Evolutionary conservation across 768 basidiomycete species (phyloP).

Genomic region (Suillus lakei): DNA sequence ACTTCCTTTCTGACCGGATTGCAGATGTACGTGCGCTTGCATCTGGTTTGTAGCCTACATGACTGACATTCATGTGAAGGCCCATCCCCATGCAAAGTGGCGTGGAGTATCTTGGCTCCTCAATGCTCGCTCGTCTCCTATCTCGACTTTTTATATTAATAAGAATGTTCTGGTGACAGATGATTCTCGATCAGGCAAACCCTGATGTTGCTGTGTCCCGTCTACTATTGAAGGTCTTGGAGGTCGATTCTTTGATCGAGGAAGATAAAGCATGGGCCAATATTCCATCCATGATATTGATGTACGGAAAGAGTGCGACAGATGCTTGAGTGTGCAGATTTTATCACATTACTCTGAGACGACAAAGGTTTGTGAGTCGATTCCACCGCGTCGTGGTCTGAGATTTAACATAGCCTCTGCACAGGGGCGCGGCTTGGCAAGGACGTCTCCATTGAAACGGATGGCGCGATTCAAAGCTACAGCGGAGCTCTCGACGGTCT

Average conservation of each 20-base stretch:
- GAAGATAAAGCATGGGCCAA: background rate
- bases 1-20: background rate
- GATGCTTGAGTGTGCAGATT: conserved; percentile 11
- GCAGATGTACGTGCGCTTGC: background rate
- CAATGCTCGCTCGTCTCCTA: background rate
- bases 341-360: conserved; percentile 12
- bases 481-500: background rate
- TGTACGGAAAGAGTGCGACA: conserved; percentile 1
- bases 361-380: conserved; percentile 12
- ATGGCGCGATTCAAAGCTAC: background rate
- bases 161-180: background rate
- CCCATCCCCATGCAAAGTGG: too few species aligned
- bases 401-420: background rate
- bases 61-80: background rate
- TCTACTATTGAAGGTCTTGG: conserved; percentile 4
- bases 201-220: background rate
- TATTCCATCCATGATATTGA: background rate
- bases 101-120: background rate
- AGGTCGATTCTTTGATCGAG: conserved; percentile 8
- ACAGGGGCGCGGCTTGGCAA: background rate
- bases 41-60: too few species aligned
- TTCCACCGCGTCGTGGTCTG: background rate
- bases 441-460: background rate
- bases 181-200: conserved; percentile 7
- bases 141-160: too few species aligned